Percentiles rank a stretch among this genome's conserved stretches.
Evolutionary conservation across 257 asterid genomes (phyloP).

Genomic region (Eucommia ulmoides): DNA sequence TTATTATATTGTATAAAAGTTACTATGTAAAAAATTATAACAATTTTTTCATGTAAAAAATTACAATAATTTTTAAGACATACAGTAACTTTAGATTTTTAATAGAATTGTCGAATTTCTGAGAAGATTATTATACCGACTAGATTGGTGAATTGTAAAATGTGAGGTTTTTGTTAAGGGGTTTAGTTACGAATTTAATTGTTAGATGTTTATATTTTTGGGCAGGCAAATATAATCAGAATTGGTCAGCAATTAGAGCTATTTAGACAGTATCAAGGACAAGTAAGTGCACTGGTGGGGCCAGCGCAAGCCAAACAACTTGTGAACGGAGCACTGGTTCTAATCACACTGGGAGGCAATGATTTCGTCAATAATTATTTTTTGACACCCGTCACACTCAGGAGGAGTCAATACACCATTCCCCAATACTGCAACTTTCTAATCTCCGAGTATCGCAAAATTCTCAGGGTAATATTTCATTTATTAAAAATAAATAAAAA

Average conservation of each 20-base stretch:
- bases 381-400: conserved; percentile 31
- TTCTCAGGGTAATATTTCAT: conserved; percentile 33
- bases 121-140: no score
- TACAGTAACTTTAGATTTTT: no score
- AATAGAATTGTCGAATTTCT: no score
- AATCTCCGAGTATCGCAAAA: conserved; percentile 48
- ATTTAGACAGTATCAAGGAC: conserved; percentile 36
- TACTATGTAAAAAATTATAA: no score
- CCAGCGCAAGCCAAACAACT: conserved; percentile 17
- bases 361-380: conserved; percentile 77
- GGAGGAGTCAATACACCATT: conserved; percentile 39
- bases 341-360: conserved; percentile 68
- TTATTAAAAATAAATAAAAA: no score
- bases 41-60: no score
- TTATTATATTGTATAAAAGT: no score
- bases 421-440: conserved; percentile 29
- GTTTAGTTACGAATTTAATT: no score
- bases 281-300: conserved; percentile 41
- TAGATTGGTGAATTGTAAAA: no score
- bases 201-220: no score
- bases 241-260: conserved; percentile 27
- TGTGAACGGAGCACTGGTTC: conserved; percentile 47
- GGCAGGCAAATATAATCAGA: conserved; percentile 46
- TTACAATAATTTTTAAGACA: no score
- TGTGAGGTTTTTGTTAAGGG: not conserved